A percentile compares a stretch with the other conserved stretches of the same genome.
Conservation (phyloP, 75 land plant genomes). For the Pinus tabuliformis region DNA sequence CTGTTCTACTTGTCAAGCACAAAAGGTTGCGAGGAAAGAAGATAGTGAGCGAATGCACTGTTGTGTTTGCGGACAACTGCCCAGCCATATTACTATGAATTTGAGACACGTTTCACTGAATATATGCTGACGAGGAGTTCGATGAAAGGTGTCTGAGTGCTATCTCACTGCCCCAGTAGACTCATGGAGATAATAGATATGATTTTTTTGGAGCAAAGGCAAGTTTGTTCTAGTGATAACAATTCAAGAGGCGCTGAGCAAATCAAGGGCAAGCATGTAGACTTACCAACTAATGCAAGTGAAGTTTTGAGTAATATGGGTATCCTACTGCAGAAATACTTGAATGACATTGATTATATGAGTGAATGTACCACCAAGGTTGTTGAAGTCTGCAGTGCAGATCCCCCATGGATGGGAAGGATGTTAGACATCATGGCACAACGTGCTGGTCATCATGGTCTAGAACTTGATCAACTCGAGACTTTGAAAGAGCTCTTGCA, state of each 20-base stretch:
- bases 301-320: neutral
- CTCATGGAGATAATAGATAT: conserved; percentile 6
- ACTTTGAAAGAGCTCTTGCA: too few relatives aligned
- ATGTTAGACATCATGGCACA: too few relatives aligned
- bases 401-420: too few relatives aligned
- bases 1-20: too few relatives aligned
- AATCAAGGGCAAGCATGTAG: neutral
- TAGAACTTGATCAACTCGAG: too few relatives aligned
- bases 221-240: neutral
- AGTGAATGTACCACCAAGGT: neutral
- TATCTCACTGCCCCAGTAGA: neutral
- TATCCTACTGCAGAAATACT: conserved; percentile 3
- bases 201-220: conserved; percentile 1
- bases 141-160: neutral
- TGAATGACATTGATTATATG: conserved; percentile 4
- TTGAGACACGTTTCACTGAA: neutral
- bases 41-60: too few relatives aligned
- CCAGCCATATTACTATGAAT: neutral
- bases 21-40: too few relatives aligned
- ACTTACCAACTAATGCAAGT: neutral
- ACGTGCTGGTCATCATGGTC: too few relatives aligned
- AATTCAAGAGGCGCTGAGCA: neutral
- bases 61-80: neutral
- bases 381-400: too few relatives aligned
- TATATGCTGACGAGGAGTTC: neutral